phyloP scores from a whole-genome alignment of 495 filamentous ascomycete species.

The Staphylotrichum tortipilum region DNA sequence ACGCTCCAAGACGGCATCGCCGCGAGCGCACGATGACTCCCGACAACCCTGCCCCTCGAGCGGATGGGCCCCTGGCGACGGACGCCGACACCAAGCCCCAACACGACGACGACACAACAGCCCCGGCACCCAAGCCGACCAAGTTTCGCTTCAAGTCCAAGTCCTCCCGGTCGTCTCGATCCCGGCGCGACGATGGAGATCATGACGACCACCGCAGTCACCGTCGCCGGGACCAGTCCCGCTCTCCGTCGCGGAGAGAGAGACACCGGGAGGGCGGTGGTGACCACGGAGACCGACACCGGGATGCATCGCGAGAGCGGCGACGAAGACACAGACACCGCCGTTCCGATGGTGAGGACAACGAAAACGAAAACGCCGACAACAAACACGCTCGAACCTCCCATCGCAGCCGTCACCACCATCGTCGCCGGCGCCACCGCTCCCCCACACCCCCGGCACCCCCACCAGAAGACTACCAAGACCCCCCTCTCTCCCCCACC shows the following conservation, averaged over 20 bases:
- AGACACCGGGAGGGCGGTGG: too few relatives aligned
- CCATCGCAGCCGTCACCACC: conserved; percentile 25
- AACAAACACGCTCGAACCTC: too few relatives aligned
- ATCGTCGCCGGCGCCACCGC: conserved; percentile 3
- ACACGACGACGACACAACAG: background rate
- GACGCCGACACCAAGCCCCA: background rate
- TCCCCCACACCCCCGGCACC: conserved; percentile 17
- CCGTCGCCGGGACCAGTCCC: too few relatives aligned
- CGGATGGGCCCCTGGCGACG: background rate
- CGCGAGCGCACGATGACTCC: conserved; percentile 1
- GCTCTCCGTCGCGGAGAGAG: too few relatives aligned
- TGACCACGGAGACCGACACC: too few relatives aligned
- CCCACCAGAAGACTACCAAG: conserved; percentile 23
- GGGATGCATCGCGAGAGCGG: too few relatives aligned
- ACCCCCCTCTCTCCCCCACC: conserved; percentile 50
- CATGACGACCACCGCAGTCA: too few relatives aligned
- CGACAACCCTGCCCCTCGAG: conserved; percentile 7
- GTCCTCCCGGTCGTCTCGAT: conserved; percentile 7
- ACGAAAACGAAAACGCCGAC: conserved; percentile 2
- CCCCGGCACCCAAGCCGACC: conserved; percentile 19
- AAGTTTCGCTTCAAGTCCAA: conserved; percentile 56
- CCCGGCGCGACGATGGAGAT: conserved; percentile 3
- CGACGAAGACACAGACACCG: too few relatives aligned
- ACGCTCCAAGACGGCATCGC: conserved; percentile 1
- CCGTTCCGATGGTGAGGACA: conserved; percentile 9